Percentiles rank a stretch among this genome's conserved stretches.
phyloP scores from a whole-genome alignment of 2,329 filamentous ascomycete genomes.

The Fusarium brevicatenulatum region DNA sequence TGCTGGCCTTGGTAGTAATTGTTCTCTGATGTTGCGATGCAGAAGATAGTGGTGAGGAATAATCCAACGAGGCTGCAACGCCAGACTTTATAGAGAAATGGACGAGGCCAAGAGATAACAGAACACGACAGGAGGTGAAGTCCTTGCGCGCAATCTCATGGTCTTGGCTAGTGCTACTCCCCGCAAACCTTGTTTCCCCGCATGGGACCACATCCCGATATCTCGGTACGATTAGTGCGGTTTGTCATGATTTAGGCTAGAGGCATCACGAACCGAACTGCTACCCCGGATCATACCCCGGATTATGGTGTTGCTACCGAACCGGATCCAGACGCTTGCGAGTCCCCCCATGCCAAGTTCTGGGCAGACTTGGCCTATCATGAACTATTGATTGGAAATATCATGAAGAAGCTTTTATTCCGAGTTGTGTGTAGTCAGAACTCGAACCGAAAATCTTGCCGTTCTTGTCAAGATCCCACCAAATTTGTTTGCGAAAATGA shows the following conservation, averaged over 20 bases:
- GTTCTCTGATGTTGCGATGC: slow-evolving; percentile 1
- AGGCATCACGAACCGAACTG: slow-evolving; percentile 25
- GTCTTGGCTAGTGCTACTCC: slow-evolving; percentile 16
- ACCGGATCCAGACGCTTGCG: slow-evolving; percentile 22
- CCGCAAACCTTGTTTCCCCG: slow-evolving; percentile 29
- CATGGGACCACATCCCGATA: slow-evolving; percentile 34
- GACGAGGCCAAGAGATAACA: slow-evolving; percentile 10
- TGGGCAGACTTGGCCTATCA: slow-evolving; percentile 6
- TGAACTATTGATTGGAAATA: background rate
- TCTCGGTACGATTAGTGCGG: slow-evolving; percentile 6
- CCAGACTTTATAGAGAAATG: slow-evolving; percentile 18
- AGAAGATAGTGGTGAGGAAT: slow-evolving; percentile 1
- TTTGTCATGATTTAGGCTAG: slow-evolving; percentile 19
- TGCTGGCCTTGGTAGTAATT: background rate
- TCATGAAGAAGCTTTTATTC: background rate
- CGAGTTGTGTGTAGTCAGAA: background rate
- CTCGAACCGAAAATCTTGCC: background rate
- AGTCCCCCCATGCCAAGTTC: slow-evolving; percentile 9
- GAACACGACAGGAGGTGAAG: background rate
- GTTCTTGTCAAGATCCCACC: too few relatives aligned
- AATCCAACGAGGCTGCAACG: background rate
- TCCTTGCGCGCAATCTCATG: background rate
- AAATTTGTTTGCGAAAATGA: background rate
- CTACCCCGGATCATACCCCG: slow-evolving; percentile 20
- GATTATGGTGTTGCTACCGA: slow-evolving; percentile 21